Percentiles rank a stretch among this genome's conserved stretches.
phyloP scores from a whole-genome alignment of 305 asterid species.

The Galium porrigens region DNA sequence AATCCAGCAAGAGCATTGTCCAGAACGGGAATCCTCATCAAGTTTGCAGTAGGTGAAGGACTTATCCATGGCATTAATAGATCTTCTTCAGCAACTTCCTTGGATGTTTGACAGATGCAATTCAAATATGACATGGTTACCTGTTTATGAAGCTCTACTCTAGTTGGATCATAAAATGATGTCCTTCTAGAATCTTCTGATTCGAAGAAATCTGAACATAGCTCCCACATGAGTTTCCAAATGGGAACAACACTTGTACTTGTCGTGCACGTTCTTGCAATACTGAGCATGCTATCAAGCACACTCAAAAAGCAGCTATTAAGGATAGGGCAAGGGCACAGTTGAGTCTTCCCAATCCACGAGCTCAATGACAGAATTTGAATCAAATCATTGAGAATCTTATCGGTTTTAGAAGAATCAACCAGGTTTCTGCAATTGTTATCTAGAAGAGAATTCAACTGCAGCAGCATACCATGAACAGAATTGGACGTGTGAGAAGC shows the following conservation, averaged over 20 bases:
- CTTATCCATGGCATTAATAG: conserved; percentile 21
- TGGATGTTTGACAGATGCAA: conserved; percentile 52
- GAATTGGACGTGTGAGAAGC: conserved; percentile 36
- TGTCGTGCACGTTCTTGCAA: conserved; percentile 48
- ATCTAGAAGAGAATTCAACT: conserved; percentile 65
- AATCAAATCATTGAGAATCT: conserved; percentile 42
- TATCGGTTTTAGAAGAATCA: conserved; percentile 52
- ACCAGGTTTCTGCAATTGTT: conserved; percentile 60
- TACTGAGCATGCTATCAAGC: conserved; percentile 66
- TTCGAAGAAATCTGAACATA: conserved; percentile 66
- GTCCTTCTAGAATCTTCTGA: conserved; percentile 32
- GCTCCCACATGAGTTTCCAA: conserved; percentile 55
- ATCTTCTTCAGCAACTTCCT: conserved; percentile 41
- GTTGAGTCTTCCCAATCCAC: conserved; percentile 65
- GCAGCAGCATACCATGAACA: conserved; percentile 74
- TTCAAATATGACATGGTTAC: conserved; percentile 75
- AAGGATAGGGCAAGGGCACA: conserved; percentile 65
- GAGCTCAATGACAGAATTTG: conserved; percentile 37
- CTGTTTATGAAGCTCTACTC: conserved; percentile 71
- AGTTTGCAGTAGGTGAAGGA: conserved; percentile 29
- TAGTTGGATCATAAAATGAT: conserved; percentile 58
- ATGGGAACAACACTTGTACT: conserved; percentile 37
- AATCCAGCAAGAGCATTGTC: conserved; percentile 33
- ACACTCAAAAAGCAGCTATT: conserved; percentile 45
- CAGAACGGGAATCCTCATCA: conserved; percentile 26